Base-by-base conservation (phyloP, 176 grass and related monocot species). In the Pontederia crassipes region DNA sequence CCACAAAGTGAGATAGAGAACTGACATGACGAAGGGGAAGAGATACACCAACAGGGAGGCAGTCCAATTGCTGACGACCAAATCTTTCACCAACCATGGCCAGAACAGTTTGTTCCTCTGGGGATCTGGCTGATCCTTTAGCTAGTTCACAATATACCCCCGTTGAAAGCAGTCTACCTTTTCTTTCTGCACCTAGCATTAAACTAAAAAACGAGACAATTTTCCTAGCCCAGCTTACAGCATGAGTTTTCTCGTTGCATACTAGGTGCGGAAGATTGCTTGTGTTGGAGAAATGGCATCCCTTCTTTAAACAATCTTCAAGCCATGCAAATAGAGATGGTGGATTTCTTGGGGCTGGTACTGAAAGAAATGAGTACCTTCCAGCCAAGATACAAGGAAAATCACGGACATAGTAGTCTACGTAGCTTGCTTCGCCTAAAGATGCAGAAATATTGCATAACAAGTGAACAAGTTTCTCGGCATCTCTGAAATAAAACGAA, bases 61-160 rank as follows among this genome's bases (percentile, higher is more conserved):
- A 82, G 48, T 96, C 91, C 52, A 96, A 67, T 60, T 96, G 78
- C 69, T 87, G 81, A 12, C 73, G 75, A 15, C 91, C 83, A 70
- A 96, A 96, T 53, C 82, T 96, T 73, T 96, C 91, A 82, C 67
- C 83, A 61, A 90, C 91, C 91, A 96, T 96, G 67, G 86, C 66
- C 14, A 96, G 73, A 70, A 96, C 81, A 68, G 86, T 85, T 75
- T 87, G 70, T 59, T 96, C 91, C 52, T 96, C 86, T 7, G 46
- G 55, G 58, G 70, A 90, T 77, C 83, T 90, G 12, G 75, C 72
- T 62, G 83, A 90, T 75, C 89, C 89, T 76, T 76, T 86, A 67
- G 89, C 82, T 78, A 95, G 75, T 48, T 95, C 89, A 89, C 89
- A 89, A 59, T 81, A 83, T 48, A 95, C 85, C 72, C 89, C 85